These are phyloP conservation scores for Rhodotorula sp. DNA, from an alignment of 1,284 basidiomycete species.

Conservation along the genomic window DNA sequence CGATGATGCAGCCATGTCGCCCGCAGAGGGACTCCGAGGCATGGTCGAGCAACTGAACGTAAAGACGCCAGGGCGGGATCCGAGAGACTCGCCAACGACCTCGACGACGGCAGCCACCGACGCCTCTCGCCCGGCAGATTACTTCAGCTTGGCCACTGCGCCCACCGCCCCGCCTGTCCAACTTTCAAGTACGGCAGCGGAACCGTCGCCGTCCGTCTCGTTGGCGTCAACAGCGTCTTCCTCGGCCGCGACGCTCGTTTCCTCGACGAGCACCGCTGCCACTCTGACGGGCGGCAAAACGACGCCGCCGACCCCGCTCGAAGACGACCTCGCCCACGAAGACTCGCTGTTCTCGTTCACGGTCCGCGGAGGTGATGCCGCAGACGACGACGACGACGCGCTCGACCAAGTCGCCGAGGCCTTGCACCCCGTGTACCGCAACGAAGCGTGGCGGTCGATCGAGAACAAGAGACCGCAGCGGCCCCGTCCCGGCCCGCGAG, in stretches of 20 bases:
- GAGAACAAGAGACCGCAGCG: neutral
- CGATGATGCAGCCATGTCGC: neutral
- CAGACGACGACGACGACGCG: no score
- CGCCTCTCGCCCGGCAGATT: constrained; percentile 9
- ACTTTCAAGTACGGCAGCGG: neutral
- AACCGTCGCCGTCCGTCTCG: neutral
- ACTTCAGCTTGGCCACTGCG: constrained; percentile 14
- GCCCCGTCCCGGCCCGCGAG: neutral
- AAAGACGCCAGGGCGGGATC: constrained; percentile 11
- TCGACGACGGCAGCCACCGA: no score
- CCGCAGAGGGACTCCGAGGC: neutral
- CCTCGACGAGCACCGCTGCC: neutral
- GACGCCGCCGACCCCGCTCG: neutral
- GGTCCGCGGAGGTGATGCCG: no score
- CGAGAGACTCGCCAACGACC: neutral
- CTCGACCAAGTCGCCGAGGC: neutral
- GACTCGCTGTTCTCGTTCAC: neutral
- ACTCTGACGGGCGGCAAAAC: neutral
- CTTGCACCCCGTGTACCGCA: constrained; percentile 12
- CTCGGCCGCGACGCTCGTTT: neutral
- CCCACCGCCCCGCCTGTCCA: no score
- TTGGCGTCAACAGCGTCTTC: neutral
- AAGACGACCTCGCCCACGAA: neutral
- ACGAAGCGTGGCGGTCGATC: constrained; percentile 15
- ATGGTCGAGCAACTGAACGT: constrained; percentile 22